A percentile compares a stretch with the other conserved stretches of the same genome.
These are phyloP conservation scores for Kwoniella pini DNA, from an alignment of 768 basidiomycete genomes.

Conservation along the genomic window DNA sequence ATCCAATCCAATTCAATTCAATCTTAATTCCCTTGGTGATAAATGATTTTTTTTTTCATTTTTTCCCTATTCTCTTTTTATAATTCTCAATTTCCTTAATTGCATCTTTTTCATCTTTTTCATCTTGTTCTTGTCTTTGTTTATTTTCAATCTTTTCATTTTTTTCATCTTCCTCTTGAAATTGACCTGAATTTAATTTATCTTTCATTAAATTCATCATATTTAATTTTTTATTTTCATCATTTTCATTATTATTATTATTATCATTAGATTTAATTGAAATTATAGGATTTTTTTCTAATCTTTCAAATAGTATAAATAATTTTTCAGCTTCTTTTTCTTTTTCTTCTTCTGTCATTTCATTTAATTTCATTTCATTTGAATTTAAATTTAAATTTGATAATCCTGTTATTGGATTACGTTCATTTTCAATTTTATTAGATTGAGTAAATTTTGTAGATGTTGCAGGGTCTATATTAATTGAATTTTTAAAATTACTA, in stretches of 20 bases:
- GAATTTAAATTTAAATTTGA: constrained; percentile 64
- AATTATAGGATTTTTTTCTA: constrained; percentile 65
- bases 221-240: constrained; percentile 58
- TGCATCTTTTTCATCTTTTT: constrained; percentile 42
- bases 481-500: constrained; percentile 6
- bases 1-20: neutral
- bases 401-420: constrained; percentile 56
- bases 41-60: too few species aligned
- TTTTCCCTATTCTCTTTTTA: constrained; percentile 32
- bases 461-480: constrained; percentile 8
- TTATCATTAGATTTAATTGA: constrained; percentile 17
- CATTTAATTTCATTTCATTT: constrained; percentile 49
- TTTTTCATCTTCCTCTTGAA: constrained; percentile 20
- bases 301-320: constrained; percentile 84
- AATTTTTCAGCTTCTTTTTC: constrained; percentile 88
- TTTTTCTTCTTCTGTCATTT: constrained; percentile 94
- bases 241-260: constrained; percentile 24
- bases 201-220: constrained; percentile 58
- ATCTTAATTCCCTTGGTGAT: too few species aligned
- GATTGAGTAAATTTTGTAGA: neutral
- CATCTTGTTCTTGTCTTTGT: constrained; percentile 34
- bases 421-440: neutral
- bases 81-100: constrained; percentile 41
- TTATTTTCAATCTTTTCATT: constrained; percentile 18
- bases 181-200: constrained; percentile 24